These are phyloP conservation scores for Camelina laxa DNA, from an alignment of 345 rosid genomes.

Conservation along the genomic window DNA sequence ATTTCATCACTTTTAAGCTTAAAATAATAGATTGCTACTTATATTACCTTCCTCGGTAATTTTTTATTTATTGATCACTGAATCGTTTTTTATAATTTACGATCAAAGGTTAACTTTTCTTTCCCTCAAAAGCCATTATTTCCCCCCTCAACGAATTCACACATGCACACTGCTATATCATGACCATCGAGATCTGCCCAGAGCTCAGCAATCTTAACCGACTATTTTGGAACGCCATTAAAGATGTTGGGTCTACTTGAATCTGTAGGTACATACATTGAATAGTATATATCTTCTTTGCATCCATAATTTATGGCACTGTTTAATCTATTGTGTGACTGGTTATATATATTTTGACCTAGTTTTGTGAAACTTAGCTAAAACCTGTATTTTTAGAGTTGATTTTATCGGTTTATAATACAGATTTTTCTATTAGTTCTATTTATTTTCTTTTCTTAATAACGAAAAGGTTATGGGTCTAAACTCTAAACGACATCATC, in stretches of 20 bases:
- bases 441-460: too few species aligned
- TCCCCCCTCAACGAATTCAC: constrained; percentile 28
- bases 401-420: too few species aligned
- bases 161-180: background rate
- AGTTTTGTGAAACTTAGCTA: background rate
- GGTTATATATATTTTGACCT: background rate
- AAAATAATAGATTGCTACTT: background rate
- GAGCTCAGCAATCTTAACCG: constrained; percentile 4
- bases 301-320: background rate
- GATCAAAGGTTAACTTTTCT: background rate
- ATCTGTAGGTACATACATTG: constrained; percentile 1
- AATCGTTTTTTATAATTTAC: background rate
- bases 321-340: background rate
- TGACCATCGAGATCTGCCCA: constrained; percentile 26
- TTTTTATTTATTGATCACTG: background rate
- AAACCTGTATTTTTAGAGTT: background rate
- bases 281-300: constrained; percentile 6
- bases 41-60: background rate
- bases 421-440: too few species aligned
- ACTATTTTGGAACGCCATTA: constrained; percentile 20
- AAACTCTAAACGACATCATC: too few species aligned
- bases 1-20: too few species aligned
- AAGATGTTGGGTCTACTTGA: constrained; percentile 22
- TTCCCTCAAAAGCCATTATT: constrained; percentile 15
- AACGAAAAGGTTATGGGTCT: too few species aligned